These are phyloP conservation scores for Imleria badia DNA, from an alignment of 768 basidiomycete genomes.

Conservation along the genomic window DNA sequence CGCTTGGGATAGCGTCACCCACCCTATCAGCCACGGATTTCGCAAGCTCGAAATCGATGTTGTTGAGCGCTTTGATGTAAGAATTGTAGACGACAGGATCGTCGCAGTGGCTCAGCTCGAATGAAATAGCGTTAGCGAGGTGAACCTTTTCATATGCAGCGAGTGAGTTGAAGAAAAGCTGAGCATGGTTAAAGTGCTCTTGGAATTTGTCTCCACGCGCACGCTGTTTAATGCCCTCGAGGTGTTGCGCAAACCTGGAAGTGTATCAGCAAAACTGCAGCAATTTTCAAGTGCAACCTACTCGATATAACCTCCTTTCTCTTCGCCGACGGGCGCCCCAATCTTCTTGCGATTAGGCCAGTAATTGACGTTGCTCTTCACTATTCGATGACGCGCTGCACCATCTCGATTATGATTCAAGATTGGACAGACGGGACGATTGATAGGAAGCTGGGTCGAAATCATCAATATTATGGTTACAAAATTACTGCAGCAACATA, in stretches of 20 bases:
- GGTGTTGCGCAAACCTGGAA: conserved; percentile 46
- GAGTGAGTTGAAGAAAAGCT: conserved; percentile 85
- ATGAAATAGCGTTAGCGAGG: conserved; percentile 66
- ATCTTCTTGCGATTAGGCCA: conserved; percentile 73
- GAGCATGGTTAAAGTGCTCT: conserved; percentile 73
- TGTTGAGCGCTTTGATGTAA: conserved; percentile 66
- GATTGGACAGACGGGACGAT: conserved; percentile 75
- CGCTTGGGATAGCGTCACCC: conserved; percentile 55
- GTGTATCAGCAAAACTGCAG: conserved; percentile 8
- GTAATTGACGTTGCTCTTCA: conserved; percentile 66
- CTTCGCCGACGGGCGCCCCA: conserved; percentile 45
- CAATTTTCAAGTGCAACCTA: conserved; percentile 25
- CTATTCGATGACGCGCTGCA: conserved; percentile 53
- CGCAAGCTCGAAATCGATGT: conserved; percentile 75
- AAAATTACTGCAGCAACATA: conserved; percentile 19
- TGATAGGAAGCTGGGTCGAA: conserved; percentile 68
- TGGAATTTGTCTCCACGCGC: conserved; percentile 70
- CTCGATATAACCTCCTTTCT: conserved; percentile 61
- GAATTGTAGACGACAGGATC: conserved; percentile 68
- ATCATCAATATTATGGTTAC: not conserved
- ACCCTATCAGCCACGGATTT: conserved; percentile 64
- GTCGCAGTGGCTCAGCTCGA: conserved; percentile 84
- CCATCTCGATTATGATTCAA: conserved; percentile 71
- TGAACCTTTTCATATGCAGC: conserved; percentile 67
- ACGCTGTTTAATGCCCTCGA: conserved; percentile 57